Evolutionary conservation across 2,329 filamentous ascomycete species (phyloP).

Genomic region (Nemania sp.): DNA sequence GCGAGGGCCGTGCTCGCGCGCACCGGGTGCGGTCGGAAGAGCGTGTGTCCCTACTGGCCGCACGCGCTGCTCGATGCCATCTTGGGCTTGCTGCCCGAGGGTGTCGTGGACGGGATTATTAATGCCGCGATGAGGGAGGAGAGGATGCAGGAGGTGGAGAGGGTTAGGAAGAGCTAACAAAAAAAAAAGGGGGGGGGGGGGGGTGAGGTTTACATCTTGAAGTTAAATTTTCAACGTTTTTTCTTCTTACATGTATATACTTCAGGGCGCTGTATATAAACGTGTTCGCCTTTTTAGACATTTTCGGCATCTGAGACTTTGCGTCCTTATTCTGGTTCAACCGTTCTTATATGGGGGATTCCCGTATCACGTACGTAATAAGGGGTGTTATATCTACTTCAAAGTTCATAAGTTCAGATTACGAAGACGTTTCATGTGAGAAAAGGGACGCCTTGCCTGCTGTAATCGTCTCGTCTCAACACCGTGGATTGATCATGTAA

Average conservation of each 20-base stretch:
- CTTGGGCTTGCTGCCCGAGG: conserved; percentile 7
- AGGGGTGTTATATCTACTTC: too few species aligned
- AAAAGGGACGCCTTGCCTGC: too few species aligned
- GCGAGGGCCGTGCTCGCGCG: conserved; percentile 28
- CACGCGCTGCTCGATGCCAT: conserved; percentile 29
- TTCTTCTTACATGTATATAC: too few species aligned
- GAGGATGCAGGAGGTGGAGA: conserved; percentile 10
- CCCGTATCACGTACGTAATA: too few species aligned
- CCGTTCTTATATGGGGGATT: neutral
- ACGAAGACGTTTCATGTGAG: too few species aligned
- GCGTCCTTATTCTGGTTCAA: neutral
- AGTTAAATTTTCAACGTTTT: neutral
- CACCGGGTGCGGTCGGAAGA: conserved; percentile 26
- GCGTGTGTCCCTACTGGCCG: conserved; percentile 31
- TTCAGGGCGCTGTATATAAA: neutral
- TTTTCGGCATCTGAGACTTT: too few species aligned
- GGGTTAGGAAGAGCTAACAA: neutral
- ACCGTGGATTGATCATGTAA: too few species aligned
- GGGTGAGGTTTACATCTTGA: neutral
- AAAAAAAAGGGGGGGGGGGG: neutral
- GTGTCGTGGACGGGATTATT: conserved; percentile 11
- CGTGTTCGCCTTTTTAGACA: too few species aligned
- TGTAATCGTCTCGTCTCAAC: too few species aligned
- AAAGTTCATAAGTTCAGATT: too few species aligned
- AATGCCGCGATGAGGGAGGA: conserved; percentile 20